Conservation (phyloP, 2,329 filamentous ascomycete species). For the Tolypocladium amazonense region DNA sequence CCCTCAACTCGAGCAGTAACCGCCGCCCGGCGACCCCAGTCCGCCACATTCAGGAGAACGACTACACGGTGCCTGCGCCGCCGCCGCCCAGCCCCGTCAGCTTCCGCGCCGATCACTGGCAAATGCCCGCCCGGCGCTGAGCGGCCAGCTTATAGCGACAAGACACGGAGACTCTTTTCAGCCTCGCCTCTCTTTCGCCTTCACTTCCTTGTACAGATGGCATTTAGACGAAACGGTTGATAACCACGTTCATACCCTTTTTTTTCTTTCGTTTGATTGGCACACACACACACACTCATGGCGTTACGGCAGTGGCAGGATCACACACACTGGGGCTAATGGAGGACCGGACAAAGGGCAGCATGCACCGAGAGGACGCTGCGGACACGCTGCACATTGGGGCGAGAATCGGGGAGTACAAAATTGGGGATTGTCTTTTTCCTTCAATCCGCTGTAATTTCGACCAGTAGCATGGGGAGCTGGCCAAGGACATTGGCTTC, state of each 20-base stretch:
- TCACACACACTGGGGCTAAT: neutral
- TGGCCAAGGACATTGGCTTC: neutral
- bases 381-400: neutral
- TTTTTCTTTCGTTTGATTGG: neutral
- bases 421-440: neutral
- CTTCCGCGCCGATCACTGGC: conserved; percentile 48
- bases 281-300: neutral
- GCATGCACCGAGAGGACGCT: neutral
- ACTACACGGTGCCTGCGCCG: conserved; percentile 54
- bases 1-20: conserved; percentile 31
- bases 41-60: conserved; percentile 42
- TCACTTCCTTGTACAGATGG: neutral
- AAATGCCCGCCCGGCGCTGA: conserved; percentile 21
- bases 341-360: neutral
- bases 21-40: conserved; percentile 33
- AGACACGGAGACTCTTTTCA: neutral
- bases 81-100: conserved; percentile 54
- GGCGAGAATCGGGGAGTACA: neutral
- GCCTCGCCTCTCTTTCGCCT: neutral
- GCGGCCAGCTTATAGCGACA: neutral
- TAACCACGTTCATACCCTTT: neutral
- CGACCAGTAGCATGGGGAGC: neutral
- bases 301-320: neutral
- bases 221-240: neutral
- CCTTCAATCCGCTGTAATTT: neutral